A percentile compares a stretch with the other conserved stretches of the same genome.
Conservation (phyloP, 345 rosid genomes). For the Clausena lansium region DNA sequence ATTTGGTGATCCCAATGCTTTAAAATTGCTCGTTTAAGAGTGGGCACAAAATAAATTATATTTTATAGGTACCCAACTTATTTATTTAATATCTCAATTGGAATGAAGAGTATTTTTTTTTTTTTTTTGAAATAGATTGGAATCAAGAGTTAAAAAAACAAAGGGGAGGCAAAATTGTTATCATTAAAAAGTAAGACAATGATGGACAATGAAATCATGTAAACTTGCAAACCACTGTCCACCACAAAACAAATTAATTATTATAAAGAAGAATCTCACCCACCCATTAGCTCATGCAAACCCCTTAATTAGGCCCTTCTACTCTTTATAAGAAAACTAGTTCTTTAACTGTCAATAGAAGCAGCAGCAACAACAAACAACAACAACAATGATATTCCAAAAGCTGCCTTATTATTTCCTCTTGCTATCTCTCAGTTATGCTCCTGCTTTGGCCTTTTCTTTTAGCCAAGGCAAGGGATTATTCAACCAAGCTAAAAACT, state of each 20-base stretch:
- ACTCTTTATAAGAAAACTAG: constrained; percentile 15
- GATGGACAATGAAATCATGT: constrained; percentile 19
- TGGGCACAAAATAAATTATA: neutral
- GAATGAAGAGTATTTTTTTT: constrained; percentile 1
- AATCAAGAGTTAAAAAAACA: neutral
- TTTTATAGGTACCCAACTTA: neutral
- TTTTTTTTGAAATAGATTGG: too few species aligned
- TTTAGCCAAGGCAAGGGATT: constrained; percentile 23
- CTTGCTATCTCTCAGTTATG: constrained; percentile 15
- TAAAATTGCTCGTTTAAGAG: neutral
- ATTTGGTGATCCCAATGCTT: neutral
- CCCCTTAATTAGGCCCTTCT: neutral
- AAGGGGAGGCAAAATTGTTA: constrained; percentile 15
- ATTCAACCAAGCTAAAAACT: constrained; percentile 35
- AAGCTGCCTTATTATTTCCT: constrained; percentile 15
- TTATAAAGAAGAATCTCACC: constrained; percentile 26
- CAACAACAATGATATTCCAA: constrained; percentile 17
- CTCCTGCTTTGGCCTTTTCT: constrained; percentile 19
- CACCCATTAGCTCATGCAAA: neutral
- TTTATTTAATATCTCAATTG: neutral
- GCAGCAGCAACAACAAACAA: neutral
- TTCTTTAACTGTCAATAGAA: neutral
- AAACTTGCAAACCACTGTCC: constrained; percentile 24
- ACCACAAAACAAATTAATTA: constrained; percentile 1
- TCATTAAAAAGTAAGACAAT: constrained; percentile 22